Base-by-base conservation (phyloP, 805 yeast genomes). In the Cyberlindnera galapagoensis region DNA sequence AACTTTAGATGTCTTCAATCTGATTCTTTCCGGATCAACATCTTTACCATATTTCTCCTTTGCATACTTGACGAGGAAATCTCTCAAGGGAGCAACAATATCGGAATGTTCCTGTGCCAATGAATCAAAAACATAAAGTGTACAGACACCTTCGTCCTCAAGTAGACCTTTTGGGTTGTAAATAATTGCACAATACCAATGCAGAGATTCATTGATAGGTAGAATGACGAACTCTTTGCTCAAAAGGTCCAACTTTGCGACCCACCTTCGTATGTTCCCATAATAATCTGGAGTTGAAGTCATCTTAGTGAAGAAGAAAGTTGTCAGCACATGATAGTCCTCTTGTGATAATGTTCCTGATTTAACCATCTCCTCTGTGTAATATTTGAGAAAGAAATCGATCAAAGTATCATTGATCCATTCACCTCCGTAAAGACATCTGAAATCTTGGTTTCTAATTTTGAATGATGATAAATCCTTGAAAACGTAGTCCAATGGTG, bases 371-470 rank as follows among this genome's bases (percentile, higher is more conserved):
- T 46, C 52, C 47, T 63, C 73, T 7, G 74, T 64, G 41, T 69
- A 71, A 49, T 67, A 80, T 36, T 73, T 74, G 18, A 85, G 64
- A 48, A 84, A 87, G 52, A 90, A 90, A 54, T 86, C 95, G 34
- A 92, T 79, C 30, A 92, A 63, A 0, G 81, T 72, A 50, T 92
- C 98, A 59, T 92, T 90, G 30, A 92, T 73, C 88, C 95, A 90
- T 40, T 82, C 84, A 28, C 78, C 77, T 36, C 80, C 79, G 49
- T 78, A 76, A 8, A 90, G 65, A 27, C 96, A 81, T 40, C 73
- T 74, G 54, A 82, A 85, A 51, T 92, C 98, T 23, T 72, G 66
- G 38, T 74, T 69, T 1, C 76, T 66, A 7, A 90, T 69, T 5
- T 69, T 67, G 42, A 82, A 69, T 1, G 59, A 54, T 24, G 73